Percentiles rank a stretch among this genome's conserved stretches.
These are phyloP conservation scores for Rhododendron simsii DNA, from an alignment of 148 eudicot species.

Conservation along the genomic window DNA sequence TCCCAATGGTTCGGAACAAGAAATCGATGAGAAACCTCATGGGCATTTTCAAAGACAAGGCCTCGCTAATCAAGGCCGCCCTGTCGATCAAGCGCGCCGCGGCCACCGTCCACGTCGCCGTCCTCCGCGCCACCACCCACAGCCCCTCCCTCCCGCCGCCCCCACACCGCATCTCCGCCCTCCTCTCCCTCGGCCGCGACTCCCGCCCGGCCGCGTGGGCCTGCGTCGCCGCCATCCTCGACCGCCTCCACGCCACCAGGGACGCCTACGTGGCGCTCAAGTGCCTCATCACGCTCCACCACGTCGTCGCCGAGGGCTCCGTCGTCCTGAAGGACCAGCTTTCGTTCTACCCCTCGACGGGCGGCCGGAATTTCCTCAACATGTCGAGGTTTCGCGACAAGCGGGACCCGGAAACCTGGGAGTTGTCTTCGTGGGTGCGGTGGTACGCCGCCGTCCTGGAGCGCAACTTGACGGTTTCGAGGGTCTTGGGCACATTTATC, in stretches of 20 bases:
- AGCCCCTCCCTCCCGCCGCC: constrained; percentile 38
- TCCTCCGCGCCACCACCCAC: constrained; percentile 56
- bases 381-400: constrained; percentile 35
- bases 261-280: constrained; percentile 59
- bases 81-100: constrained; percentile 34
- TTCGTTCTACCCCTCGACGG: constrained; percentile 6
- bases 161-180: constrained; percentile 27
- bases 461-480: constrained; percentile 15
- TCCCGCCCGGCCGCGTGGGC: constrained; percentile 23
- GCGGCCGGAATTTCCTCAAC: constrained; percentile 27
- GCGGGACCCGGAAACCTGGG: constrained; percentile 35
- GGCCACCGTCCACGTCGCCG: constrained; percentile 29
- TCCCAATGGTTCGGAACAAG: constrained; percentile 26
- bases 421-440: constrained; percentile 52
- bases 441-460: constrained; percentile 58
- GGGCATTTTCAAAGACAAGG: constrained; percentile 62
- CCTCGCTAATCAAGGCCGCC: constrained; percentile 46
- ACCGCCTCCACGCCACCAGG: constrained; percentile 39
- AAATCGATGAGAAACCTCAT: constrained; percentile 29
- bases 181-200: constrained; percentile 26
- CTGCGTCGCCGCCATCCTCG: constrained; percentile 32
- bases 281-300: constrained; percentile 54
- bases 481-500: constrained; percentile 15
- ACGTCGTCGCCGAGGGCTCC: constrained; percentile 34
- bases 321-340: constrained; percentile 26